Percentiles rank a stretch among this genome's conserved stretches.
Evolutionary conservation across 768 basidiomycete species (phyloP).

Genomic region (Suillus hirtellus): DNA sequence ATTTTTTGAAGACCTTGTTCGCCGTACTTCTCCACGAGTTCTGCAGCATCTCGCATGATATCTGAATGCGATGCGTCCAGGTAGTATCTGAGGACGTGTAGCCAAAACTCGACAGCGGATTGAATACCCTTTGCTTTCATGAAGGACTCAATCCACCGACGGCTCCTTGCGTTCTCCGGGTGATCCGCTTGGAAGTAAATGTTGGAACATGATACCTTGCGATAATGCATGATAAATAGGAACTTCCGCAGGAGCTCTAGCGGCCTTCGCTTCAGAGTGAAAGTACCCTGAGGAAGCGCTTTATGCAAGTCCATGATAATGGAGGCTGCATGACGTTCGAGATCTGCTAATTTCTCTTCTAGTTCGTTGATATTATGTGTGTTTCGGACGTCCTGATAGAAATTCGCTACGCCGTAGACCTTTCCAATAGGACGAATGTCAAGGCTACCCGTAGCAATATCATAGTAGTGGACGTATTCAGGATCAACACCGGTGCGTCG

Average conservation of each 20-base stretch:
- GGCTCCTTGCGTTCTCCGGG: background rate
- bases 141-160: background rate
- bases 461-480: background rate
- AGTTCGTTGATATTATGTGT: slow-evolving; percentile 25
- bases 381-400: slow-evolving; percentile 29
- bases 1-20: background rate
- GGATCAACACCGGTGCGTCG: background rate
- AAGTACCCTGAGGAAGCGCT: background rate
- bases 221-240: background rate
- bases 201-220: background rate
- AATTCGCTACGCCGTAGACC: slow-evolving; percentile 20
- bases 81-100: background rate
- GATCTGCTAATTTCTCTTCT: slow-evolving; percentile 28
- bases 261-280: background rate
- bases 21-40: slow-evolving; percentile 5
- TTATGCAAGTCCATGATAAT: slow-evolving; percentile 19
- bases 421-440: background rate
- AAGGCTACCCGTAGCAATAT: background rate
- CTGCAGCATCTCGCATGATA: background rate
- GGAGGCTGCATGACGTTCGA: slow-evolving; percentile 31
- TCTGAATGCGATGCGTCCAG: background rate
- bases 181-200: background rate
- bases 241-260: background rate
- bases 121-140: background rate
- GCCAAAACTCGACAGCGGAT: background rate